Base-by-base conservation (phyloP, 2,329 filamentous ascomycete genomes). In the Beauveria scarabaeidicola region DNA sequence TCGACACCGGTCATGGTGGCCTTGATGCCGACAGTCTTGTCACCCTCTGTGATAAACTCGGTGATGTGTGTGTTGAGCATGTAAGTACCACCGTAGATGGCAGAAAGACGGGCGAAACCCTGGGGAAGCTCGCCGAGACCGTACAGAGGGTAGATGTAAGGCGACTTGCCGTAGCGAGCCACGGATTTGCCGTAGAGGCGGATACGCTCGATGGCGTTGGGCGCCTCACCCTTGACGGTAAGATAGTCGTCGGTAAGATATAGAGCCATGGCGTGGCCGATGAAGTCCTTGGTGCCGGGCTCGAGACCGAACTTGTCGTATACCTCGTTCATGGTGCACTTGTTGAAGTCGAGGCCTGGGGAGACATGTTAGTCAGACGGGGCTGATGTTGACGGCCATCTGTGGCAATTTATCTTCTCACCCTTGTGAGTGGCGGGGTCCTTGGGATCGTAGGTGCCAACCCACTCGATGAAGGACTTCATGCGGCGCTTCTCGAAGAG, bases 101-200 rank as follows among this genome's bases (percentile, higher is more conserved):
- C 94, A 44, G 92, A 97, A 58, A 99, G 84, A 74, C 94, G 92
- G 64, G 94, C 94, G 70, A 99, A 99, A 62, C 93, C 93, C 77
- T 99, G 94, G 40, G 94, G 95, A 60, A 99, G 88, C 79, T 99
- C 94, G 72, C 90, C 94, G 53, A 99, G 86, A 63, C 94, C 94
- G 78, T 99, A 99, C 36, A 97, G 86, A 52, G 94, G 95, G 81
- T 99, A 99, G 79, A 99, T 97, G 81, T 97, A 99, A 50, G 94
- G 95, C 13, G 92, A 97, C 78, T 97, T 97, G 76, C 94, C 94
- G 76, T 97, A 97, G 64, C 93, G 86, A 56, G 92, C 91, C 77
- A 99, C 96, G 32, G 92, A 97, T 83, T 96, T 96, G 67, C 93
- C 95, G 76, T 99, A 99, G 51, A 99, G 83, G 66, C 90, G 86